Evolutionary conservation across 176 grass and related monocot species (phyloP).

Genomic region (Lolium perenne): DNA sequence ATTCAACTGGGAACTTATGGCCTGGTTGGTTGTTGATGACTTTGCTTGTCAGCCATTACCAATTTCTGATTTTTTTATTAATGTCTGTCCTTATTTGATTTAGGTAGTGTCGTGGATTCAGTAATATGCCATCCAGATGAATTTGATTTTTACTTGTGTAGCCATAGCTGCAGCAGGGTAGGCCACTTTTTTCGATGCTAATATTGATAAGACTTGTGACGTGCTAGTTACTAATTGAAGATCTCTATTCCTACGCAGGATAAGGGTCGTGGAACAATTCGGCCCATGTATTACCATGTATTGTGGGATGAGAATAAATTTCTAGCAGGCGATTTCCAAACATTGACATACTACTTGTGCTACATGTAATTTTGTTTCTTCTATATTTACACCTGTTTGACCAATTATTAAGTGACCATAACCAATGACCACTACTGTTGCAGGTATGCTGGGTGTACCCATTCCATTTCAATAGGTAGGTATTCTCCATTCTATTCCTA

Average conservation of each 20-base stretch:
- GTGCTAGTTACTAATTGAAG: neutral
- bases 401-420: neutral
- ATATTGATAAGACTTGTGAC: neutral
- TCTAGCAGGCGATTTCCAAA: constrained; percentile 60
- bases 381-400: neutral
- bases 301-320: constrained; percentile 75
- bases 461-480: neutral
- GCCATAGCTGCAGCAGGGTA: constrained; percentile 72
- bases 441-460: neutral
- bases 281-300: constrained; percentile 69
- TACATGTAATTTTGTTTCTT: constrained; percentile 52
- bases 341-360: constrained; percentile 74
- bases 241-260: constrained; percentile 14
- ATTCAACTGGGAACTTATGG: constrained; percentile 61
- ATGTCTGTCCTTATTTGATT: neutral
- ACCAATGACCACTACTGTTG: neutral
- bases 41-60: neutral
- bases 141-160: constrained; percentile 79
- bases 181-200: neutral
- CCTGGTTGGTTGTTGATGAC: constrained; percentile 48
- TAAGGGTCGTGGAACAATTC: constrained; percentile 45
- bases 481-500: neutral
- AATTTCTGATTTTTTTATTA: neutral
- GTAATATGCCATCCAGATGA: constrained; percentile 78
- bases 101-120: constrained; percentile 68